Evolutionary conservation across 352 stramenopile genomes (phyloP).

Genomic region (Halophytophthora batemanensis): DNA sequence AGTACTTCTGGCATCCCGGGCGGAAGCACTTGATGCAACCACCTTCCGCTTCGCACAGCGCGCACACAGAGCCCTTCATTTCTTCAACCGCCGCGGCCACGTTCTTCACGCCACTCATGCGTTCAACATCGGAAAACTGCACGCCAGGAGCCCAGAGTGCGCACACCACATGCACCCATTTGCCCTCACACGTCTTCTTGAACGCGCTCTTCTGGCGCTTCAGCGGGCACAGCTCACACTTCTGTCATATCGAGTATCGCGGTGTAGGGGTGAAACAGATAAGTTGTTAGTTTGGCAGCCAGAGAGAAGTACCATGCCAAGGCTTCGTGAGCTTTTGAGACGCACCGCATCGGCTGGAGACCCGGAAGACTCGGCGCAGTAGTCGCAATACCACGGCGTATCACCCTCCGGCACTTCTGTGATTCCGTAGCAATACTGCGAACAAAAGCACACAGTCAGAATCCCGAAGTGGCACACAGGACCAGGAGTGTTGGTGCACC

Average conservation of each 20-base stretch:
- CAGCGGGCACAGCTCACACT: constrained; percentile 74
- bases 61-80: constrained; percentile 58
- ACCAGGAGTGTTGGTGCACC: background rate
- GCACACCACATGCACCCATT: constrained; percentile 86
- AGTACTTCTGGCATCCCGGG: constrained; percentile 57
- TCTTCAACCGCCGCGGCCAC: constrained; percentile 63
- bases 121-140: constrained; percentile 82
- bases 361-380: constrained; percentile 44
- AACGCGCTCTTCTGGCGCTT: constrained; percentile 68
- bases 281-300: constrained; percentile 1
- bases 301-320: background rate
- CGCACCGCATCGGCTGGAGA: constrained; percentile 50
- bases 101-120: constrained; percentile 79
- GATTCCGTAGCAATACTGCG: constrained; percentile 87
- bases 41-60: constrained; percentile 58
- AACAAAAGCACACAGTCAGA: constrained; percentile 11
- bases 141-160: constrained; percentile 84
- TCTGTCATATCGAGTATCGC: constrained; percentile 26
- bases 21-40: constrained; percentile 88
- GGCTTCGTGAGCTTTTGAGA: background rate
- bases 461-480: background rate
- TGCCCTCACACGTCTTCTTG: constrained; percentile 76
- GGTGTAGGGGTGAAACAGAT: constrained; percentile 1
- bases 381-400: constrained; percentile 84
- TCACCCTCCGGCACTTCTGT: constrained; percentile 76